Evolutionary conservation across 2,329 filamentous ascomycete species (phyloP).

Genomic region (Penicillium concentricum): DNA sequence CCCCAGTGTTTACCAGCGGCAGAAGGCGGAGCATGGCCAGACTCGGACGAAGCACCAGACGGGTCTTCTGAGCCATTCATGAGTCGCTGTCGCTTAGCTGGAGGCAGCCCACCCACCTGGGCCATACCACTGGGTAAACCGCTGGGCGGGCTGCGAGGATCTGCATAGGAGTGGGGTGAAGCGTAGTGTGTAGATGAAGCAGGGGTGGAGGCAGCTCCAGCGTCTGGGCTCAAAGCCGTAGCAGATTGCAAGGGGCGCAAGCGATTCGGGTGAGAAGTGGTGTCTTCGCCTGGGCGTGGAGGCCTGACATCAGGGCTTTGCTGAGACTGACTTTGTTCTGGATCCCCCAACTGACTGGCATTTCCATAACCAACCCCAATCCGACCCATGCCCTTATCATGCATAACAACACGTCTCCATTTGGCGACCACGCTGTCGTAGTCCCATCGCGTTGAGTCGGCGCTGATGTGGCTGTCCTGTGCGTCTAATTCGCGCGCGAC

Average conservation of each 20-base stretch:
- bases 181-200: conserved; percentile 30
- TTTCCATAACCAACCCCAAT: conserved; percentile 32
- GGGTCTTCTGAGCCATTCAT: conserved; percentile 34
- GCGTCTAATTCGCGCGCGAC: conserved; percentile 39
- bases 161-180: conserved; percentile 31
- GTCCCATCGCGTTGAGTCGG: conserved; percentile 45
- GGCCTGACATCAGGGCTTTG: conserved; percentile 18
- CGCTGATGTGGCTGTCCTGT: conserved; percentile 35
- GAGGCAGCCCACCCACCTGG: conserved; percentile 16
- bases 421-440: conserved; percentile 50
- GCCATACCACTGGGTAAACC: conserved; percentile 15
- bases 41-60: conserved; percentile 9
- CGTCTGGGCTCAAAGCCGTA: conserved; percentile 28
- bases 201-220: conserved; percentile 25
- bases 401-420: conserved; percentile 50
- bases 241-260: conserved; percentile 23
- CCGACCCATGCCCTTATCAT: conserved; percentile 44
- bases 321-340: conserved; percentile 11
- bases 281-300: conserved; percentile 24
- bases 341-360: conserved; percentile 9
- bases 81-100: conserved; percentile 36
- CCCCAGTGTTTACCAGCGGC: conserved; percentile 15
- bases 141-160: conserved; percentile 21
- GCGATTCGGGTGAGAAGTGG: conserved; percentile 22
- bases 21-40: conserved; percentile 7